Evolutionary conservation across 1,284 basidiomycete genomes (phyloP).

Genomic region (Ceratobasidium sp.): DNA sequence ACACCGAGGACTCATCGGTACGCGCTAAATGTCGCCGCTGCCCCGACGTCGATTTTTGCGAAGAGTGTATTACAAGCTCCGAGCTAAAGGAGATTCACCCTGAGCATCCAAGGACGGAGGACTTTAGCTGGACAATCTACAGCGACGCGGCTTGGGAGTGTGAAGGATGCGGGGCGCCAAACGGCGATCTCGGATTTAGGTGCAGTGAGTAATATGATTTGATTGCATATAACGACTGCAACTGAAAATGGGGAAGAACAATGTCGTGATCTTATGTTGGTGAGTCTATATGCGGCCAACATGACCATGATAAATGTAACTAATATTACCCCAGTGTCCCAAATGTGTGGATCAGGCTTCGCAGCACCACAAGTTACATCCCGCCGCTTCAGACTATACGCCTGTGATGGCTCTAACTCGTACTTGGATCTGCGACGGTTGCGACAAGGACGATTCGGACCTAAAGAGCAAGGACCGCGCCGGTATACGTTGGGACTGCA

Average conservation of each 20-base stretch:
- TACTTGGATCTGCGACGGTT: slow-evolving; percentile 22
- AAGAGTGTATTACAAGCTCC: background rate
- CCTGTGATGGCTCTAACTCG: slow-evolving; percentile 21
- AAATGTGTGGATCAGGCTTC: background rate
- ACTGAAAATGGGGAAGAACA: background rate
- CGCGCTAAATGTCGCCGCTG: slow-evolving; percentile 33
- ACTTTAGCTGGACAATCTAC: slow-evolving; percentile 25
- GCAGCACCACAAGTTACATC: slow-evolving; percentile 31
- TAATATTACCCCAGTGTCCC: slow-evolving; percentile 5
- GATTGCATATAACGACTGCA: no score
- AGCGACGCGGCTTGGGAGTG: slow-evolving; percentile 34
- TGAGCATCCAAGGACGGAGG: background rate
- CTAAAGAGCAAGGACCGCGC: slow-evolving; percentile 23
- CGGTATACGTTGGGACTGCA: slow-evolving; percentile 33
- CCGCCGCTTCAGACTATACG: slow-evolving; percentile 5
- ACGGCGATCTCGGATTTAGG: slow-evolving; percentile 35
- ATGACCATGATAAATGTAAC: no score
- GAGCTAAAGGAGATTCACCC: slow-evolving; percentile 16
- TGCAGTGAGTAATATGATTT: slow-evolving; percentile 12
- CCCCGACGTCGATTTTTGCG: slow-evolving; percentile 29
- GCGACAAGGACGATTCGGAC: background rate
- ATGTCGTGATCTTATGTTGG: slow-evolving; percentile 8
- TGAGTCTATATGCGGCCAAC: background rate
- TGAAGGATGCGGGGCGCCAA: slow-evolving; percentile 28
- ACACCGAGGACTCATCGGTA: background rate